A percentile compares a stretch with the other conserved stretches of the same genome.
These are phyloP conservation scores for Gymnopilus junonius DNA, from an alignment of 768 basidiomycete genomes.

Conservation along the genomic window DNA sequence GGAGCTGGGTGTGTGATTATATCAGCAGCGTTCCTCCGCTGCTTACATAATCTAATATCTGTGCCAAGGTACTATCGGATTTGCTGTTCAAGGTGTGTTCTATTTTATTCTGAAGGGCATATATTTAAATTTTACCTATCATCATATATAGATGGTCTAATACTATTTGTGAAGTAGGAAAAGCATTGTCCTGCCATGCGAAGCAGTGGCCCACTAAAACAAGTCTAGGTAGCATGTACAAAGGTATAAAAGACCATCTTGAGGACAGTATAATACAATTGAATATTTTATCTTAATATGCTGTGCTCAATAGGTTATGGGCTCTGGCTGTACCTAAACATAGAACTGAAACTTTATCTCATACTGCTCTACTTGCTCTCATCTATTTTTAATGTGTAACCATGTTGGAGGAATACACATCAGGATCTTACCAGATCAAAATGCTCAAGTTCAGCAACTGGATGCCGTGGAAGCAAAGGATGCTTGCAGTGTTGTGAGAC, in stretches of 20 bases:
- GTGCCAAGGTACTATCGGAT: no score
- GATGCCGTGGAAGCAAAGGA: conserved; percentile 26
- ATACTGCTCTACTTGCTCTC: conserved; percentile 10
- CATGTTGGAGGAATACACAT: conserved; percentile 18
- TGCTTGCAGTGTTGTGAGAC: conserved; percentile 29
- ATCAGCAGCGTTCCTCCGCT: no score
- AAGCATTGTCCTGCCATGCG: no score
- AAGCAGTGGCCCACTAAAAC: no score
- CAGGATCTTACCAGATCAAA: conserved; percentile 24
- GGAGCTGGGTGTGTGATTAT: no score
- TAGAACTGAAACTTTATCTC: neutral
- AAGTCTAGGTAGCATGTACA: neutral
- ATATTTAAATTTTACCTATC: no score
- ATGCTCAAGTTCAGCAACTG: conserved; percentile 29
- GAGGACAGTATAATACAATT: neutral
- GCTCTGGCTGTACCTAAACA: conserved; percentile 23
- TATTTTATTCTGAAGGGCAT: no score
- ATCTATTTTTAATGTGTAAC: neutral
- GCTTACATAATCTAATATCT: no score
- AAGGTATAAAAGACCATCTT: neutral
- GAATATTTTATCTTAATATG: neutral
- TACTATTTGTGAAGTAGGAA: no score
- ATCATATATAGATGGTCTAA: no score
- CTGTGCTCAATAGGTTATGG: conserved; percentile 32
- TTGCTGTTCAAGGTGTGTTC: no score